phyloP scores from a whole-genome alignment of 495 filamentous ascomycete species.

The Talaromyces borbonicus region DNA sequence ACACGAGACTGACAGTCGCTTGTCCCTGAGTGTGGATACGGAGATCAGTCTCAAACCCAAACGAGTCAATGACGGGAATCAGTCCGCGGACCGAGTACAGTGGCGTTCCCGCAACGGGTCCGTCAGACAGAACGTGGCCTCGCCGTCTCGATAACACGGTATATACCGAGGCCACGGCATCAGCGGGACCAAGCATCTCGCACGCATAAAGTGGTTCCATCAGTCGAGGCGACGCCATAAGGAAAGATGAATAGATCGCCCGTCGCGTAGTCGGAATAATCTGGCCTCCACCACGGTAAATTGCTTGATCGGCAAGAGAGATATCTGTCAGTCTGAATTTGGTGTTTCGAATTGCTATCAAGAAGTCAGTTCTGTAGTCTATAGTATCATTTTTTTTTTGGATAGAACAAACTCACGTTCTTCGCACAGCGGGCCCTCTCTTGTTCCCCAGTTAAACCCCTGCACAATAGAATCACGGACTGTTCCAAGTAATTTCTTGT shows the following conservation, averaged over 20 bases:
- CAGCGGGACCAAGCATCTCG: conserved; percentile 86
- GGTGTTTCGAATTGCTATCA: conserved; percentile 81
- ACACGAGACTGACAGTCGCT: conserved; percentile 80
- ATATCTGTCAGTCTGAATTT: conserved; percentile 93
- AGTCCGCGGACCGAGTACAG: conserved; percentile 83
- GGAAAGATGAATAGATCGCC: conserved; percentile 86
- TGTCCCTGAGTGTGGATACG: conserved; percentile 93
- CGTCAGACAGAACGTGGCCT: conserved; percentile 88
- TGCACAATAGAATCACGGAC: conserved; percentile 88
- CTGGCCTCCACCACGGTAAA: conserved; percentile 90
- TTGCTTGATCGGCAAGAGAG: conserved; percentile 74
- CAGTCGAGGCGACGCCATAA: conserved; percentile 90
- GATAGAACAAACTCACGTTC: conserved; percentile 66
- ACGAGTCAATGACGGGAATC: conserved; percentile 91
- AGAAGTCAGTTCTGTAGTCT: neutral
- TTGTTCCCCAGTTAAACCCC: conserved; percentile 90
- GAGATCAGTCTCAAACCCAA: conserved; percentile 95
- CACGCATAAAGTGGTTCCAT: conserved; percentile 94
- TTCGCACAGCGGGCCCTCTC: conserved; percentile 96
- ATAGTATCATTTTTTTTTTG: too few relatives aligned
- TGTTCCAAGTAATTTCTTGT: conserved; percentile 78
- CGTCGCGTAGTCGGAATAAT: conserved; percentile 92
- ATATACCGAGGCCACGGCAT: conserved; percentile 79
- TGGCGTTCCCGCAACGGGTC: conserved; percentile 90
- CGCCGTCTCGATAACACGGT: conserved; percentile 81